These are phyloP conservation scores for Phaeophleospora eucalypticola DNA, from an alignment of 2,329 filamentous ascomycete species.

Conservation along the genomic window DNA sequence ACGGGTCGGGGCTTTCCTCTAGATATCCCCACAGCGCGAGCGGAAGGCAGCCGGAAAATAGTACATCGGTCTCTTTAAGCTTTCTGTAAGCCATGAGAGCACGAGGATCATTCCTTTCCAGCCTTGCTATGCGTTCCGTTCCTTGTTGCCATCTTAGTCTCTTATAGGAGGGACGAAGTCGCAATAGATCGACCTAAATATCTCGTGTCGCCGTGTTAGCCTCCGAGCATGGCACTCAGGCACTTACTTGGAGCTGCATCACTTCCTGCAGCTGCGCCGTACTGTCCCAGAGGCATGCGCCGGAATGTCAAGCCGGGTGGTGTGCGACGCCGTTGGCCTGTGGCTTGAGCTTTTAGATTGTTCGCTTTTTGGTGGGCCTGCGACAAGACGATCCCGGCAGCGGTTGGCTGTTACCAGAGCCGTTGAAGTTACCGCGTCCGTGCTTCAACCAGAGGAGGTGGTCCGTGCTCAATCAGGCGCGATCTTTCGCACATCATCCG, in stretches of 20 bases:
- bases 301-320: conserved; percentile 9
- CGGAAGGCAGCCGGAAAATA: conserved; percentile 13
- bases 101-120: conserved; percentile 10
- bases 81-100: conserved; percentile 16
- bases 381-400: conserved; percentile 10
- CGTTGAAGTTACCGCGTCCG: conserved; percentile 10
- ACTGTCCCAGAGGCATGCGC: neutral
- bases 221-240: neutral
- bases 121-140: conserved; percentile 1
- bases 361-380: conserved; percentile 10
- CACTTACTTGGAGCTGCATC: neutral
- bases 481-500: conserved; percentile 14
- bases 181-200: neutral
- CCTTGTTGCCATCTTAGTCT: conserved; percentile 4
- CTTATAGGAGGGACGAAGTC: neutral
- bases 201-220: neutral
- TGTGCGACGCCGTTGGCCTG: conserved; percentile 15
- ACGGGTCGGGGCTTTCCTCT: conserved; percentile 21
- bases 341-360: conserved; percentile 18
- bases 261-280: neutral
- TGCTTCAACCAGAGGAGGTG: conserved; percentile 11
- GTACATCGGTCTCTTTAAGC: conserved; percentile 18
- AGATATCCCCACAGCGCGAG: conserved; percentile 23
- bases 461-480: conserved; percentile 21
- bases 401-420: conserved; percentile 8